A percentile compares a stretch with the other conserved stretches of the same genome.
Conservation (phyloP, 805 yeast species). For the Ogataea neopini region DNA sequence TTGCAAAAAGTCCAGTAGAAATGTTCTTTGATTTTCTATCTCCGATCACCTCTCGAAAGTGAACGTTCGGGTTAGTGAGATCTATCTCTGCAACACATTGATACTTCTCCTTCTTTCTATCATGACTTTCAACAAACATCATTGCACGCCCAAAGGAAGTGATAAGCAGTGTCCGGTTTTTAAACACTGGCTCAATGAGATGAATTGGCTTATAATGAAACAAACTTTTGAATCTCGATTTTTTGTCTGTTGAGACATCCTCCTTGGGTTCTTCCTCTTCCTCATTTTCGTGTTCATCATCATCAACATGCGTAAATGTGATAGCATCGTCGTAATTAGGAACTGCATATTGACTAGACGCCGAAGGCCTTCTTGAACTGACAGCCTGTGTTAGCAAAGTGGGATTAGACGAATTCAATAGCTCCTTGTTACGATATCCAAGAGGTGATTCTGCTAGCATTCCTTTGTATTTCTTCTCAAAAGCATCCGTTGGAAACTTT, state of each 20-base stretch:
- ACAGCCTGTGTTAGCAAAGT: conserved; percentile 20
- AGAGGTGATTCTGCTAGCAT: conserved; percentile 59
- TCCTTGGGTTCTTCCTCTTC: conserved; percentile 18
- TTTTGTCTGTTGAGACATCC: conserved; percentile 17
- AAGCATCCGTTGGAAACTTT: conserved; percentile 44
- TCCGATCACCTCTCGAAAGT: conserved; percentile 58
- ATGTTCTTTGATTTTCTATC: conserved; percentile 38
- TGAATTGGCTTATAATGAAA: conserved; percentile 23
- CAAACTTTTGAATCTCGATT: conserved; percentile 31
- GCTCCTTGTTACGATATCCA: conserved; percentile 45
- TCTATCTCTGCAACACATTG: conserved; percentile 56
- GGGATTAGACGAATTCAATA: conserved; percentile 26
- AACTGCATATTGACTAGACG: conserved; percentile 10
- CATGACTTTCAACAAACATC: conserved; percentile 46
- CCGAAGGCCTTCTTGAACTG: conserved; percentile 10
- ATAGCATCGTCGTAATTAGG: conserved; percentile 32
- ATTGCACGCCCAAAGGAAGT: conserved; percentile 67
- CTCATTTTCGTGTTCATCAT: conserved; percentile 19
- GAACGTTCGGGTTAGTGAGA: conserved; percentile 51
- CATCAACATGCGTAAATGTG: conserved; percentile 24
- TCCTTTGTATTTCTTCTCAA: conserved; percentile 61
- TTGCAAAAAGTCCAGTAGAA: conserved; percentile 52
- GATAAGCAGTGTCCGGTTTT: conserved; percentile 52
- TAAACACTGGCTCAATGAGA: conserved; percentile 30
- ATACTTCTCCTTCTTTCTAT: conserved; percentile 39